Conservation (phyloP, 1,139 yeast genomes). For the Suhomyces kunorum region DNA sequence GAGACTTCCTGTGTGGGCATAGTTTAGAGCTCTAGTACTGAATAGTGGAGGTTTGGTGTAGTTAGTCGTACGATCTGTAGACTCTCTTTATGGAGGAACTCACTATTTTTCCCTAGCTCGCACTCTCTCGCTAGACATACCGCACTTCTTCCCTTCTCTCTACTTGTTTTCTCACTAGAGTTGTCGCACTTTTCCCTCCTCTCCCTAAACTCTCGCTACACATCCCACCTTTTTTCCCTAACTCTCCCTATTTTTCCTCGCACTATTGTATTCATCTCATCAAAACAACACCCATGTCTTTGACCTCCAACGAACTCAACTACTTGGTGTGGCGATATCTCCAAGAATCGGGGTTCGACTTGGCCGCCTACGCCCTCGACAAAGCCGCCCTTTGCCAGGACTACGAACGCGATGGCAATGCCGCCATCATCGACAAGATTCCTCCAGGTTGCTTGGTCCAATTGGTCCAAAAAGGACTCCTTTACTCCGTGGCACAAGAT, state of each 20-base stretch:
- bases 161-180: not conserved
- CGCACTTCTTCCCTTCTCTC: not conserved
- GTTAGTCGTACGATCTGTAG: too few relatives aligned
- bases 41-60: too few relatives aligned
- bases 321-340: conserved; percentile 91
- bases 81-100: too few relatives aligned
- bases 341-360: conserved; percentile 82
- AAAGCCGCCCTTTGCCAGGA: conserved; percentile 67
- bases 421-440: conserved; percentile 49
- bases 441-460: conserved; percentile 75
- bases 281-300: conserved; percentile 66
- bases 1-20: too few relatives aligned
- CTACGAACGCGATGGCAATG: conserved; percentile 52
- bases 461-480: conserved; percentile 81
- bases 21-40: too few relatives aligned
- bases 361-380: conserved; percentile 80
- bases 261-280: not conserved
- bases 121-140: not conserved
- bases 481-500: conserved; percentile 51
- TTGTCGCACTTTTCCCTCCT: not conserved
- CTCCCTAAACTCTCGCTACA: not conserved
- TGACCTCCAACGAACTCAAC: conserved; percentile 82
- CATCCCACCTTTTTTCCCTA: not conserved
- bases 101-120: too few relatives aligned
- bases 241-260: not conserved